Base-by-base conservation (phyloP, 805 yeast species). In the Saccharomyces cerevisiae region DNA sequence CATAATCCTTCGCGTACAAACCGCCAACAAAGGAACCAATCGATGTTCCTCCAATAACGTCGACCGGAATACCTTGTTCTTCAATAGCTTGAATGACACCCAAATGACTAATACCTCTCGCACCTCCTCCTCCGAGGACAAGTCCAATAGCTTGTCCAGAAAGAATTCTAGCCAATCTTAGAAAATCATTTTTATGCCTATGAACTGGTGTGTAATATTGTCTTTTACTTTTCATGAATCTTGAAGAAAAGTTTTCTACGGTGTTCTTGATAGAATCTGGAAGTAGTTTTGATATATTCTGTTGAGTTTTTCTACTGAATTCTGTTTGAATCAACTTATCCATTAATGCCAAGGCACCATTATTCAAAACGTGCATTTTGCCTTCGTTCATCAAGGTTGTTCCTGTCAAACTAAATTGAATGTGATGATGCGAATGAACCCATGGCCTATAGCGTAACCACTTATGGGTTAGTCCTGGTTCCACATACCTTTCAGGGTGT, bases 51-150 rank as follows among this genome's bases (percentile, higher is more conserved):
- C 99, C 99, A 51, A 92, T 81, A 57, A 91, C 74, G 70, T 92
- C 99, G 41, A 94, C 84, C 0, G 99, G 99, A 13, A 92, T 87
- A 0, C 97, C 97, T 53, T 83, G 82, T 58, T 88, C 95, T 67
- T 92, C 98, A 9, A 92, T 72, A 0, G 97, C 96, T 51, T 83
- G 81, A n/a, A 92, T 80, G 2, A 94, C 85, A 3, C 99, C 99
- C 46, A 92, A 76, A 67, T 92, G 99, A 13, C 96, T 81, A 13
- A 92, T 77, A 1, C 99, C 99, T 61, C 98, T 77, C 0, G 98
- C 96, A 47, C 99, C 99, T 46, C 99, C 99, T 13, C 99, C 99
- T 6, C 99, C 99, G 3, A 92, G 74, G 5, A 92, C 97, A 21
- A 94, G 74, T 0, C 98, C 99, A 46, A 94, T 87, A 0, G 97